phyloP scores from a whole-genome alignment of 2,329 filamentous ascomycete genomes.

The Drechslerella stenobrocha region DNA sequence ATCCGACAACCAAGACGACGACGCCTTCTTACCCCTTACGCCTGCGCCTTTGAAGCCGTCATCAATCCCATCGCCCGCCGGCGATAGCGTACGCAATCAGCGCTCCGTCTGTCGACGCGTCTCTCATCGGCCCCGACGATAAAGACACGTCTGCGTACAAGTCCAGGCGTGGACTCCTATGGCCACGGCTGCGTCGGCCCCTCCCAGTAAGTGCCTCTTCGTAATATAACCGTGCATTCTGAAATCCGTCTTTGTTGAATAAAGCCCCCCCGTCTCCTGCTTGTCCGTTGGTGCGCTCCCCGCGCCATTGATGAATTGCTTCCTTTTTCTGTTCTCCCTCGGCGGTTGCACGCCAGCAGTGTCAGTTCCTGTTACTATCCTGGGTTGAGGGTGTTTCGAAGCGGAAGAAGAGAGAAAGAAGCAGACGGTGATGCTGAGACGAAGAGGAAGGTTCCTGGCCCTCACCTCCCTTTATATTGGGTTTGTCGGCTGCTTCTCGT shows the following conservation, averaged over 20 bases:
- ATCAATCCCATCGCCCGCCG: conserved; percentile 10
- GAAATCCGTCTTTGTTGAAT: conserved; percentile 5
- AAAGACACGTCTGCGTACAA: conserved; percentile 29
- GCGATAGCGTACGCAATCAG: conserved; percentile 17
- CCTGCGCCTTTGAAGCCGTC: neutral
- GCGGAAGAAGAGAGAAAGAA: neutral
- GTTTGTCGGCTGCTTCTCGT: neutral
- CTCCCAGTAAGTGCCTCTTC: conserved; percentile 35
- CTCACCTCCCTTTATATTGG: neutral
- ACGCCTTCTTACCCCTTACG: neutral
- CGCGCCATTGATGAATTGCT: neutral
- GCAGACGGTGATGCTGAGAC: neutral
- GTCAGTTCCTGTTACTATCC: conserved; percentile 3
- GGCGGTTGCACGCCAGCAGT: conserved; percentile 1
- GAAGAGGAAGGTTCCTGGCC: neutral
- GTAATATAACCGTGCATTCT: neutral
- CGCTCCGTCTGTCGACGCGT: conserved; percentile 41
- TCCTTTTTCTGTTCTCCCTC: neutral
- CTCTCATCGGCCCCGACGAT: conserved; percentile 24
- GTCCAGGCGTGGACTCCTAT: conserved; percentile 29
- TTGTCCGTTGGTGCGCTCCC: conserved; percentile 1
- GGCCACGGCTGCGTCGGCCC: conserved; percentile 39
- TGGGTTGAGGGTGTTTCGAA: conserved; percentile 5
- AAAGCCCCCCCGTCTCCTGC: neutral
- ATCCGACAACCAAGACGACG: conserved; percentile 1